Evolutionary conservation across 805 yeast genomes (phyloP).

Genomic region (Ogataea chonburiensis): DNA sequence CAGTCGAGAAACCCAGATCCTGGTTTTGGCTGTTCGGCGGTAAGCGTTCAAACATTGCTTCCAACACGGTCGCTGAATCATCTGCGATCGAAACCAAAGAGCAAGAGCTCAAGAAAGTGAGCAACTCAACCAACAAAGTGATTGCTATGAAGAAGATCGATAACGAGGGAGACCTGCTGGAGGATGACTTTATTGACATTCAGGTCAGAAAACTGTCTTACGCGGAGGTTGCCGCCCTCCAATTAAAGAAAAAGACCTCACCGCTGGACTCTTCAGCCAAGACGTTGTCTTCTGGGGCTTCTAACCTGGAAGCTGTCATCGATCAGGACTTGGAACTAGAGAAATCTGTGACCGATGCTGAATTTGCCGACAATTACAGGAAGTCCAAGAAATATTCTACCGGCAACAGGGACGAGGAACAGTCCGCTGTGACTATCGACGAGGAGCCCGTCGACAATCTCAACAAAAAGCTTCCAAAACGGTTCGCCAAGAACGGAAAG

Average conservation of each 20-base stretch:
- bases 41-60: neutral
- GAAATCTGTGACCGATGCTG: conserved; percentile 34
- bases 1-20: conserved; percentile 15
- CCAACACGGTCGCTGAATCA: neutral
- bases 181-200: conserved; percentile 43
- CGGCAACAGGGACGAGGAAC: conserved; percentile 1
- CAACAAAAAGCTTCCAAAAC: conserved; percentile 18
- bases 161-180: conserved; percentile 15
- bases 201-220: conserved; percentile 48
- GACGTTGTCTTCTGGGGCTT: conserved; percentile 1
- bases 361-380: conserved; percentile 27
- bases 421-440: conserved; percentile 2
- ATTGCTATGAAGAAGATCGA: conserved; percentile 34
- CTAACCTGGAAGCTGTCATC: conserved; percentile 20
- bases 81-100: conserved; percentile 9
- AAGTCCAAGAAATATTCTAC: conserved; percentile 16
- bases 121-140: conserved; percentile 27
- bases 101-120: conserved; percentile 10
- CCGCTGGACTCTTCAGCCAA: conserved; percentile 5
- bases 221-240: conserved; percentile 49
- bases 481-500: conserved; percentile 23
- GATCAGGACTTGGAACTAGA: conserved; percentile 34
- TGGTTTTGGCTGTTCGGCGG: conserved; percentile 24
- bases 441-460: conserved; percentile 5
- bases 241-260: conserved; percentile 8